Evolutionary conservation across 78 protist species (phyloP), one percentile per base, ranked within the genome.

Genomic region (Trichosphaerium sp.): DNA sequence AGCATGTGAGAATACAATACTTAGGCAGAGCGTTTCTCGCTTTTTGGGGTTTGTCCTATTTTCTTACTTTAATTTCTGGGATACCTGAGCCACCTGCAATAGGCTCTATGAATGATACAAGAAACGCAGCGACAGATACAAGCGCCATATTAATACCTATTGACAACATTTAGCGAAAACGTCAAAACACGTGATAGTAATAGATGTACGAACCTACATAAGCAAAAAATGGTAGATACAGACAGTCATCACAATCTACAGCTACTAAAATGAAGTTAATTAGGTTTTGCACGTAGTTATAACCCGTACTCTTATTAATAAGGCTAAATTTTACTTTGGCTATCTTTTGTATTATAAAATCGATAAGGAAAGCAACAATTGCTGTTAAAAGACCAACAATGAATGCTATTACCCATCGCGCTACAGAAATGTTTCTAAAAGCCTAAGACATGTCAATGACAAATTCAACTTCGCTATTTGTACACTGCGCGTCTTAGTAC

Each of bases 61-160:
- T n/a, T n/a, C n/a, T n/a, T n/a, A n/a, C 86, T 68, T 89, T 89
- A 21, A 89, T 73, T 48, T 85, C 94, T 4, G 94, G 90, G 48
- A 89, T 69, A n/a, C 94, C 94, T 7, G 82, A 67, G 7, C 88
- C 82, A 15, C 61, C 65, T 14, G 89, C 79, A 35, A 64, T 59
- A 11, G 90, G 90, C 25, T 74, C 82, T 35, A 57, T 44, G 0
- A 62, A n/a, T 26, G 51, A 39, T 1, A 76, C 82, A n/a, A 76
- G 37, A 6, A 66, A 15, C 68, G 72, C 48, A 32, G 67, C 51
- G 6, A 76, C 40, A 14, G 67, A 15, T 25, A 60, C 69, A 63
- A 67, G 67, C 3, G 25, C 28, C 43, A 74, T 60, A 41, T 74
- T 74, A 40, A 74, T n/a, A n/a, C n/a, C n/a, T n/a, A n/a, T n/a